Evolutionary conservation across 176 grass and related monocot species (phyloP).

Genomic region (Miscanthus lutarioriparius): DNA sequence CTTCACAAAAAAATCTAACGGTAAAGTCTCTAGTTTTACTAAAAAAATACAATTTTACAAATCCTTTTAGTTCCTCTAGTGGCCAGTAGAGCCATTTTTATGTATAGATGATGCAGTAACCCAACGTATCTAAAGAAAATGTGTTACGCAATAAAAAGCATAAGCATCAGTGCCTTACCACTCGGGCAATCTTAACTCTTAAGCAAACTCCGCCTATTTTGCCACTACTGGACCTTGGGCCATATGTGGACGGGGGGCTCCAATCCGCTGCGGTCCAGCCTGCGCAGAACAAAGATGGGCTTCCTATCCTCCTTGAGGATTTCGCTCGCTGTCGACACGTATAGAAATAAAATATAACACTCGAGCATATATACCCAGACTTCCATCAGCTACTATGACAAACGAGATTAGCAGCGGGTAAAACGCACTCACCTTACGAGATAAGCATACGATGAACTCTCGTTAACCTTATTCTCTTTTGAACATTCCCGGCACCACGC

Average conservation of each 20-base stretch:
- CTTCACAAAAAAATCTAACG: no score
- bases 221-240: neutral
- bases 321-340: neutral
- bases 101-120: neutral
- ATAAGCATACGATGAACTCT: neutral
- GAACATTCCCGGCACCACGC: conserved; percentile 2
- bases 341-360: neutral
- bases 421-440: conserved; percentile 16
- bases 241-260: no score
- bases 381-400: neutral
- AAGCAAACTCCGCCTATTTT: neutral
- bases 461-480: neutral
- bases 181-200: neutral
- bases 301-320: neutral
- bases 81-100: neutral
- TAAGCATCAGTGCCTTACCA: no score
- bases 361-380: neutral
- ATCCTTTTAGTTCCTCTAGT: neutral
- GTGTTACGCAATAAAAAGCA: neutral
- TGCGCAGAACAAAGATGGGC: neutral
- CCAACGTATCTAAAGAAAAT: neutral
- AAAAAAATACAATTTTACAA: neutral
- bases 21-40: neutral
- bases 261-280: neutral
- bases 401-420: neutral